Conservation (phyloP, 1,139 yeast genomes). For the Suhomyces kunorum region DNA sequence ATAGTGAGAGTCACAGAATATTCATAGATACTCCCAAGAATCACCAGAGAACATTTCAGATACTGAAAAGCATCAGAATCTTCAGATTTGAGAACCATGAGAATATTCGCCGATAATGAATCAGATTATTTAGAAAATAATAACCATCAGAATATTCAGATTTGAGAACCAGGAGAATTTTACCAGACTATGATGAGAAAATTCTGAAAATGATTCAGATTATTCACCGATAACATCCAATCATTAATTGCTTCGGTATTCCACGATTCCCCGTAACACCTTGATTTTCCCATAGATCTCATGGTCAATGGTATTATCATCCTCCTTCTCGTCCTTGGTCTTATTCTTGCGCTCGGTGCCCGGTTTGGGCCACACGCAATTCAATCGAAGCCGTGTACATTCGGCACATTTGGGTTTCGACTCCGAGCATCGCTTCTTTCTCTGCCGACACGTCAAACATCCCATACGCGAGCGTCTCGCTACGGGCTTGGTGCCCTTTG, state of each 20-base stretch:
- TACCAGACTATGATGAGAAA: no score
- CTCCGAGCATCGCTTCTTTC: conserved; percentile 50
- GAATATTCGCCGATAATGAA: no score
- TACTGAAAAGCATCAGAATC: no score
- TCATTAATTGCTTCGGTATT: conserved; percentile 30
- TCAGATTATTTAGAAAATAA: no score
- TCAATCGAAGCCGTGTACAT: conserved; percentile 42
- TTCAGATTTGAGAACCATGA: no score
- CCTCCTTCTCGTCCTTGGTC: conserved; percentile 50
- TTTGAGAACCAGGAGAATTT: no score
- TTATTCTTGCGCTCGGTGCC: conserved; percentile 52
- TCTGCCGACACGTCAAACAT: conserved; percentile 47
- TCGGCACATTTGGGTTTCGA: conserved; percentile 45
- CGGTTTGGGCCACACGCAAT: conserved; percentile 53
- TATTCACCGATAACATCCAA: not conserved
- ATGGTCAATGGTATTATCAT: conserved; percentile 50
- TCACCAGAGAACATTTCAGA: no score
- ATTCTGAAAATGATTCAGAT: no score
- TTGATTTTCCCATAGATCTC: conserved; percentile 60
- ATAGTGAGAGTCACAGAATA: no score
- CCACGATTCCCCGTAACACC: conserved; percentile 63
- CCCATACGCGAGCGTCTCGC: conserved; percentile 47
- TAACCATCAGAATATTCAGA: no score
- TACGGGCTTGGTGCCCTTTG: conserved; percentile 17
- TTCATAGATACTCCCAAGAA: no score